Evolutionary conservation across 345 rosid genomes (phyloP), one percentile per base, ranked within the genome.

Genomic region (Aquilaria sinensis): DNA sequence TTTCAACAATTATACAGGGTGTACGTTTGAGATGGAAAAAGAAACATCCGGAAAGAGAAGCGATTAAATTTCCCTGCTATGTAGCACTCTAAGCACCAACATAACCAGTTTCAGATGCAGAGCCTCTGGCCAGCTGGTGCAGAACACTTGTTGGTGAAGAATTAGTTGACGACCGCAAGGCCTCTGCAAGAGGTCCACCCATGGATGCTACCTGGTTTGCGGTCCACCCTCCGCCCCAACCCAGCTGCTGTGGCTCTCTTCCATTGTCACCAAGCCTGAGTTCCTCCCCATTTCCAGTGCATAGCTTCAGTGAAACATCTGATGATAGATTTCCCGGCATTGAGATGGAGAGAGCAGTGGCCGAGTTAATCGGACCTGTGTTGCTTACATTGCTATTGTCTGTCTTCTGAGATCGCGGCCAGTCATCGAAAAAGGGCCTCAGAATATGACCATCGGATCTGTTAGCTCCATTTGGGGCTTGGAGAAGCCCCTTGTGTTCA

Each of bases 151-250:
- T 85, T 0, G 96, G 96, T 7, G 92, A 88, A 11, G 96, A 78
- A 60, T 63, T 79, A 2, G 90, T 66, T 1, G 96, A 82, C 1
- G 96, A 87, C 54, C 96, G 72, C 56, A 94, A 63, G 0, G 90
- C 96, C 76, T 94, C 97, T 0, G 93, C 99, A 0, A 94, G 79
- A 0, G 99, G 99, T 50, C 99, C 97, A 0, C 96, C 99, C 93
- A 94, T 80, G 1, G 92, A 78, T 49, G 76, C 67, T 63, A 69
- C 76, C 47, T 72, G 86, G 64, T 78, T 72, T 0, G 85, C n/a
- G 2, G 78, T 74, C 86, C 97, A 88, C 9, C 87, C 85, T 0
- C 72, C 71, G 47, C 77, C 78, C 83, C 93, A 84, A 58, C 81
- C 84, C 73, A 83, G 62, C 8, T 70, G 83, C 2, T 60, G 65